phyloP scores from a whole-genome alignment of 768 basidiomycete genomes.

The Pisolithus sp. region DNA sequence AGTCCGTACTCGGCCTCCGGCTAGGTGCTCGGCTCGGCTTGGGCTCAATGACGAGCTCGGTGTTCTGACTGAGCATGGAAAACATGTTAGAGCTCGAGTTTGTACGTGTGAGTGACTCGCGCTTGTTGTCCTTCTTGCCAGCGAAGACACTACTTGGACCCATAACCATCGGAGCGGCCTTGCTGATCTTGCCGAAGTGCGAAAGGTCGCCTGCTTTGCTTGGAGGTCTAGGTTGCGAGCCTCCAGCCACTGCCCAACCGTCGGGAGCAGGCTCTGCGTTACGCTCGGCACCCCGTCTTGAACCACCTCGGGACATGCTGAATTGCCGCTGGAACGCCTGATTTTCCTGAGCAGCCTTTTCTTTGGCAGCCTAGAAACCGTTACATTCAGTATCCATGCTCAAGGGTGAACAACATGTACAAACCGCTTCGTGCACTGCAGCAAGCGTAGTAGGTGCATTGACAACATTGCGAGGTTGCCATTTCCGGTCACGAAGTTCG shows the following conservation, averaged over 20 bases:
- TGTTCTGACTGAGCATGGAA: constrained; percentile 67
- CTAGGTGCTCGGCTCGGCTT: constrained; percentile 50
- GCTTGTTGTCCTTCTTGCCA: constrained; percentile 61
- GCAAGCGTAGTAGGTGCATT: constrained; percentile 86
- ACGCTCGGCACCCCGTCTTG: constrained; percentile 76
- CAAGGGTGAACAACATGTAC: constrained; percentile 23
- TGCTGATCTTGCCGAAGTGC: constrained; percentile 82
- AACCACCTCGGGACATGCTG: constrained; percentile 87
- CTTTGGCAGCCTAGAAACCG: constrained; percentile 63
- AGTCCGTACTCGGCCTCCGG: constrained; percentile 47
- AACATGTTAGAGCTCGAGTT: constrained; percentile 83
- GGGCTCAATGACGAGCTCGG: constrained; percentile 50
- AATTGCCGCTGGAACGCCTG: constrained; percentile 40
- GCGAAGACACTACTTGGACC: constrained; percentile 83
- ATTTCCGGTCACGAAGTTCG: constrained; percentile 79
- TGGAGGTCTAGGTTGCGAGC: constrained; percentile 43
- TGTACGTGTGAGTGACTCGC: constrained; percentile 73
- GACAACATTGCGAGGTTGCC: constrained; percentile 65
- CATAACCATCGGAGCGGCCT: constrained; percentile 65
- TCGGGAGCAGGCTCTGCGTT: constrained; percentile 63
- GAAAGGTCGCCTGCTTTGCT: constrained; percentile 82
- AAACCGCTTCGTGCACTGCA: constrained; percentile 78
- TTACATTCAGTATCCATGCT: constrained; percentile 1
- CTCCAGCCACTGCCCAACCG: constrained; percentile 78
- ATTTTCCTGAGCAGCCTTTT: constrained; percentile 62